These are phyloP conservation scores for Murraya koenigii DNA, from an alignment of 345 rosid species.

Conservation along the genomic window DNA sequence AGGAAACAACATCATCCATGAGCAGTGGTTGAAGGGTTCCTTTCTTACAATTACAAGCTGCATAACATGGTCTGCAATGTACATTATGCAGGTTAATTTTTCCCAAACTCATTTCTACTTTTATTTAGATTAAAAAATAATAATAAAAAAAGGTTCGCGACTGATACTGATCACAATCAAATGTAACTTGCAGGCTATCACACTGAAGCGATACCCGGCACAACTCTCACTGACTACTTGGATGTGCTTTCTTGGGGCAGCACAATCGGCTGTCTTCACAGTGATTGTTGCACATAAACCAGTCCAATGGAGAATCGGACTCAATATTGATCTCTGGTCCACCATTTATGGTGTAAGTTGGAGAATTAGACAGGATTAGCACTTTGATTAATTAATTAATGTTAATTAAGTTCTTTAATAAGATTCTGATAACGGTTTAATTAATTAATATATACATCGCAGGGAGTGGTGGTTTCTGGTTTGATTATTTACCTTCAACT, in stretches of 20 bases:
- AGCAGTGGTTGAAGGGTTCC: slow-evolving; percentile 63
- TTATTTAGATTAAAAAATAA: too few relatives aligned
- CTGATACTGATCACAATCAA: background rate
- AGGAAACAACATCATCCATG: slow-evolving; percentile 26
- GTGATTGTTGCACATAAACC: slow-evolving; percentile 38
- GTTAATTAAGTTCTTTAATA: background rate
- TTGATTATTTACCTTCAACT: slow-evolving; percentile 37
- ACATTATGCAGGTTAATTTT: slow-evolving; percentile 61
- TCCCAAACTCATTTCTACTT: background rate
- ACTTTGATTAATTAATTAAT: background rate
- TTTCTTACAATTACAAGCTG: slow-evolving; percentile 57
- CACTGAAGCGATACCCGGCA: slow-evolving; percentile 62
- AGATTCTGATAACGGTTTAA: background rate
- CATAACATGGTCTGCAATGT: slow-evolving; percentile 58
- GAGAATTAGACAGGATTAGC: background rate
- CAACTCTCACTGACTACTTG: slow-evolving; percentile 62
- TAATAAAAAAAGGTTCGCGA: background rate
- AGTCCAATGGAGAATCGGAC: slow-evolving; percentile 54
- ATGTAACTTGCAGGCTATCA: slow-evolving; percentile 38
- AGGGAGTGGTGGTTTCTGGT: slow-evolving; percentile 63
- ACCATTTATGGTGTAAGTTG: slow-evolving; percentile 55
- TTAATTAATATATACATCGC: slow-evolving; percentile 6
- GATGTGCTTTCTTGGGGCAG: slow-evolving; percentile 60
- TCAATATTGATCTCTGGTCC: slow-evolving; percentile 56
- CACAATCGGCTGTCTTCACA: slow-evolving; percentile 57